Evolutionary conservation across 1,284 basidiomycete species (phyloP), one percentile per base, ranked within the genome.

Genomic region (Takashimella tepidaria): DNA sequence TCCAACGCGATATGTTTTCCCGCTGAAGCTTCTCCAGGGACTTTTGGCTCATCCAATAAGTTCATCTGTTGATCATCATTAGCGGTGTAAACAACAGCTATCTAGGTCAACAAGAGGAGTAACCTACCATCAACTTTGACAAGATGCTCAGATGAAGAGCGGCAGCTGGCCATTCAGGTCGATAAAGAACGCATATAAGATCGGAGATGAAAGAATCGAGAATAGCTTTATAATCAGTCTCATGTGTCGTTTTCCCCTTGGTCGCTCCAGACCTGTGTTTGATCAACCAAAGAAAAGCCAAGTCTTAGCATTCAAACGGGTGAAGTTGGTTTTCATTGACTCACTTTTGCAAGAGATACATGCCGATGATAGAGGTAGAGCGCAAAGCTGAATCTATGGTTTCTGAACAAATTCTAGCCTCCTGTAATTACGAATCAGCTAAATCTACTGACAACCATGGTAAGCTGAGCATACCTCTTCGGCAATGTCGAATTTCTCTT

Each of bases 151-250:
- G 74, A 44, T 96, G 80, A 20, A 96, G 73, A 41, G 85, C 82
- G 1, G 95, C 89, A 5, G 89, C 93, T 0, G 96, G 95, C 92
- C 93, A 98, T 70, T 98, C 95, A 0, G 95, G 92, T 81, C 89
- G 88, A 68, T 89, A 93, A 3, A 97, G 77, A 3, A 95, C 91
- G 13, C 82, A 81, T n/a, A 98, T 80, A 16, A 97, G 78, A 67
- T 98, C 95, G 4, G 84, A 83, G 27, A 98, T 84, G 12, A 98
- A 79, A 58, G 87, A 88, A 66, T 97, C 92, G 56, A 98, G 86
- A 41, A 97, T 90, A 0, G 84, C 80, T 52, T 90, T 84, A 71
- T 95, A 96, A 68, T 95, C 92, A 2, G 87, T 84, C 68, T 96
- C 92, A 54, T 89, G 89, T 0, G 88, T 84, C 56, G 86, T 87